Evolutionary conservation across 164 flowering plant genomes (phyloP), one percentile per base, ranked within the genome.

Genomic region (Hamamelis virginiana): DNA sequence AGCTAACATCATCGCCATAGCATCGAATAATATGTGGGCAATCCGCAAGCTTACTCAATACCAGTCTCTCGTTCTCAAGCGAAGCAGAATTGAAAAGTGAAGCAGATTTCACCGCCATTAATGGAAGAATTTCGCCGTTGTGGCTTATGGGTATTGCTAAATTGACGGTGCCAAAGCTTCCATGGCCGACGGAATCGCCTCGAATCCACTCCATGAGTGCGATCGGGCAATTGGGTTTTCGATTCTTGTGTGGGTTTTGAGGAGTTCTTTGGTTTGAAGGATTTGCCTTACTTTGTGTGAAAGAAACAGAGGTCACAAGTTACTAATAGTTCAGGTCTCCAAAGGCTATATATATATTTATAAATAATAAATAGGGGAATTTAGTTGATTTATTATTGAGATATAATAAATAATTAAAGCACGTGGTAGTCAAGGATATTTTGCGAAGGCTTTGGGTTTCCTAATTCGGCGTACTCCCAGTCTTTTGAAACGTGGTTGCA

Each of bases 21-120:
- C 87, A 86, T 0, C 68, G 64, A 8, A 89, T 71, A 12, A 89
- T 75, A 11, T 82, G 71, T 0, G 84, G 86, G 62, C 78, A 80
- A 43, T 23, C 65, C 0, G 75, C 71, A 1, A 89, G 65, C 13
- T 67, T 57, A 1, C 76, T 64, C 16, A 89, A 72, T 0, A 85
- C 76, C 3, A 78, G 65, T 52, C 64, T 81, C 74, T 89, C 94
- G 65, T 68, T 73, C 27, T 44, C 75, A n/a, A 91, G 78, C 9
- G 78, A 74, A 18, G 71, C 69, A 6, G 88, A 72, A 57, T 59
- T 26, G 41, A 66, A 27, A 10, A 67, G 19, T 0, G 58, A 28
- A 3, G 81, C 66, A 0, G 94, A 84, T 68, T 91, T 89, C 27
- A 89, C 92, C 0, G 87, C 92, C 81, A 85, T 81, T 25, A 77